Base-by-base conservation (phyloP, 805 yeast genomes). In the Candida mattraensis region DNA sequence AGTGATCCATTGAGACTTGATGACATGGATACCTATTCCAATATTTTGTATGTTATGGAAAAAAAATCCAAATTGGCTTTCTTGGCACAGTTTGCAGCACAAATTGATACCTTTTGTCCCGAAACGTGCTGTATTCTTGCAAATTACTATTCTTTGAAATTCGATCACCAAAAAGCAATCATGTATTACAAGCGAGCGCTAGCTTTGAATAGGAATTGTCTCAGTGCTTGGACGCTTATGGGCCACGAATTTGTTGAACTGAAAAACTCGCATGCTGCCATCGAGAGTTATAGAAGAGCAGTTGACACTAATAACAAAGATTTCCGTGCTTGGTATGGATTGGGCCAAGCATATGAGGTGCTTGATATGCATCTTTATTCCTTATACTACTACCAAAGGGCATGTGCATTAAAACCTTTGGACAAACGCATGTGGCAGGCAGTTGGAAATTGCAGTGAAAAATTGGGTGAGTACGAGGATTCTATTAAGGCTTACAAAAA, bases 351-450 rank as follows among this genome's bases (percentile, higher is more conserved):
- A 1, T 93, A 93, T 57, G 99, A 93, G 59, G 95, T 93, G 8
- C 66, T 91, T 37, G 97, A 91, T 49, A 91, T 91, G 96, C 93
- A 87, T 56, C 67, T 86, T 42, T 93, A 89, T 54, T 89, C 98
- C 0, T 66, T 89, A 27, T 91, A 87, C 60, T 93, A 93, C 58
- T 93, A 87, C 58, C 96, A 93, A 61, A 72, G 83, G 32, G 96
- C 98, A 0, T 83, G 96, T 34, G 75, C 88, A 9, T 67, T 93
- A 47, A 88, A 85, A 51, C 97, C 97, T 1, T 61, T 78, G 28
- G 99, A 93, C 54, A 81, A 83, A 51, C 68, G 99, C 47, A 88
- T 91, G 87, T 93, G 99, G 99, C 86, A 81, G 47, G 97, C 98
- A 0, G 70, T 91, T 27, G 98, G 89, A 0, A 80, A 82, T 50